Base-by-base conservation (phyloP, 345 rosid species). In the Mercurialis annua region DNA sequence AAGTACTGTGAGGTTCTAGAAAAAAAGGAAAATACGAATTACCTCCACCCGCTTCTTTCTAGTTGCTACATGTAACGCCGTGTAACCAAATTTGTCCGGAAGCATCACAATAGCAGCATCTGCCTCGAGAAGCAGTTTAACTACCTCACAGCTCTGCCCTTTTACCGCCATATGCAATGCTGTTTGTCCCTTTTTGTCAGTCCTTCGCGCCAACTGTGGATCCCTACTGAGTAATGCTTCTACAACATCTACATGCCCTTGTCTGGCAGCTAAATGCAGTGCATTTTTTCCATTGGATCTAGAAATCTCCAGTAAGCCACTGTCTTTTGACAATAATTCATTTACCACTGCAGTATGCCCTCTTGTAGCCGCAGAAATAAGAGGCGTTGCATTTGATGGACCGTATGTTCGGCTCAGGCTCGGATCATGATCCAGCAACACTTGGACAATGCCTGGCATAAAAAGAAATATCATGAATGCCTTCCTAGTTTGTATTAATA, bases 71-170 rank as follows among this genome's bases (percentile, higher is more conserved):
- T 94, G 99, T 52, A 94, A 80, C 21, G 99, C 99, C 0, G 99
- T 91, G 70, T 87, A 84, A 56, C 93, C 97, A 71, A 84, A 84
- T 85, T 84, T 86, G 86, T 94, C 99, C 0, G 96, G 97, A 69
- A 85, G 85, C 97, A 89, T 89, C 61, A 94, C 99, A 73, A 94
- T 86, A 20, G 96, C 98, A 17, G 96, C 87, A 86, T 94, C 99
- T 30, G 97, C 98, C 21, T 80, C 88, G 0, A 94, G 96, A 43
- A 94, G 96, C 61, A 87, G 81, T 76, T 79, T 87, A 65, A 94
- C 99, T 62, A 94, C 99, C 69, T 89, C 93, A 23, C 87, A 79
- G 75, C 77, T 94, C 76, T 87, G 94, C 18, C 98, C 98, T 82
- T 85, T 94, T 18, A 94, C 96, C 67, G 99, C 98, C 99, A 89